These are phyloP conservation scores for Mucor piriformis DNA, from an alignment of 371 early-diverging fungal species.

Conservation along the genomic window DNA sequence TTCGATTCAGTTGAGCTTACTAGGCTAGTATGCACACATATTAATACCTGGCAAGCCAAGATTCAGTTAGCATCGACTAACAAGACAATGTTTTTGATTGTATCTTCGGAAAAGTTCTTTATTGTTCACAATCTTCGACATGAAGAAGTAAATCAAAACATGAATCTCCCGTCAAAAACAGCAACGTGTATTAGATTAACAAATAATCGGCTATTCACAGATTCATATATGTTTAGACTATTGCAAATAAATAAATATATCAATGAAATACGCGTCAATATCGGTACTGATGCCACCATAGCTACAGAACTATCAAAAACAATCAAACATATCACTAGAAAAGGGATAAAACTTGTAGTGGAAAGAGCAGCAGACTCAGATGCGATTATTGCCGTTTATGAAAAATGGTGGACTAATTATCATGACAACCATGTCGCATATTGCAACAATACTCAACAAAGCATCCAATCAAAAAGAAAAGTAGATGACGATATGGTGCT, in stretches of 20 bases:
- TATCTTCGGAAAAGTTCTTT: slow-evolving; percentile 9
- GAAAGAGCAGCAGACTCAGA: slow-evolving; percentile 11
- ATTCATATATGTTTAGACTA: slow-evolving; percentile 9
- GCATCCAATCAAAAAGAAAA: slow-evolving; percentile 12
- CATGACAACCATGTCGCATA: slow-evolving; percentile 10
- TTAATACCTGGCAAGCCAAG: slow-evolving; percentile 9
- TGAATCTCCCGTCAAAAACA: slow-evolving; percentile 12
- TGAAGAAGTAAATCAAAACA: slow-evolving; percentile 7
- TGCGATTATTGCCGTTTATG: slow-evolving; percentile 11
- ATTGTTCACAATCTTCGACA: slow-evolving; percentile 9
- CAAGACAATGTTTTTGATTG: slow-evolving; percentile 11
- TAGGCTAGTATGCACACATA: slow-evolving; percentile 9
- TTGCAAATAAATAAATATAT: slow-evolving; percentile 10
- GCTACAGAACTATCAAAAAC: slow-evolving; percentile 12
- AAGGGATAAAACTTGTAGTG: slow-evolving; percentile 12
- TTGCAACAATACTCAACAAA: slow-evolving; percentile 12
- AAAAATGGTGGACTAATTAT: slow-evolving; percentile 12
- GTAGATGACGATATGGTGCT: slow-evolving; percentile 8
- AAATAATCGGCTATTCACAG: slow-evolving; percentile 11
- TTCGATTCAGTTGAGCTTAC: slow-evolving; percentile 10
- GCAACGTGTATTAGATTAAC: slow-evolving; percentile 10
- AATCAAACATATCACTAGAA: slow-evolving; percentile 10
- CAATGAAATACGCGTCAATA: slow-evolving; percentile 11
- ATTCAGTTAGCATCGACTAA: slow-evolving; percentile 7
- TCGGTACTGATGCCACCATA: slow-evolving; percentile 12